Percentiles rank a stretch among this genome's conserved stretches.
Evolutionary conservation across 805 yeast species (phyloP).

Genomic region (Metschnikowia chrysomelidarum): DNA sequence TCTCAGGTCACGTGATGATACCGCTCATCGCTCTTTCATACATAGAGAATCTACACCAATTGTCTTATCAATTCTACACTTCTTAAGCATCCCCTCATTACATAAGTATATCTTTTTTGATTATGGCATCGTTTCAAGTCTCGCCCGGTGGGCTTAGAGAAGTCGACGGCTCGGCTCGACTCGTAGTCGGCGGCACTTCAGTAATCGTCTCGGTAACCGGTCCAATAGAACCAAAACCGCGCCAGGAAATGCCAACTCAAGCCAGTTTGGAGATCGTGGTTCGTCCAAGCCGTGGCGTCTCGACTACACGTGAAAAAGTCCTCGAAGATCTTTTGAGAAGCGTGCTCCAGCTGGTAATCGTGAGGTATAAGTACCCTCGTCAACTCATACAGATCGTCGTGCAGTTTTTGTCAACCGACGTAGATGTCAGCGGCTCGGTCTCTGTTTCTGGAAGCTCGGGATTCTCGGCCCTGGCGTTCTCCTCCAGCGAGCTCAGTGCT

Average conservation of each 20-base stretch:
- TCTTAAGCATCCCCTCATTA: too few species aligned
- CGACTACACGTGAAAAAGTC: constrained; percentile 71
- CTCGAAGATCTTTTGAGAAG: constrained; percentile 69
- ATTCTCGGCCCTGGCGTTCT: constrained; percentile 24
- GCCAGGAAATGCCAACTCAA: constrained; percentile 80
- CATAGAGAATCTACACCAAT: too few species aligned
- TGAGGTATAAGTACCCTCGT: constrained; percentile 70
- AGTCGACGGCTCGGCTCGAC: constrained; percentile 80
- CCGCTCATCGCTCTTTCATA: too few species aligned
- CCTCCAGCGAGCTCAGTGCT: constrained; percentile 57
- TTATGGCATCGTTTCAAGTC: constrained; percentile 20
- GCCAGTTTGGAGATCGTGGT: constrained; percentile 77
- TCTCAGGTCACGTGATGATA: too few species aligned
- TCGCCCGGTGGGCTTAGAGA: constrained; percentile 40
- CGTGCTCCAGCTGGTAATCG: constrained; percentile 58
- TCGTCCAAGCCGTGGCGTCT: constrained; percentile 73
- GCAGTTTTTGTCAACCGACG: constrained; percentile 36
- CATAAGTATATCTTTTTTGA: too few species aligned
- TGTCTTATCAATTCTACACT: too few species aligned
- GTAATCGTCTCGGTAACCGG: constrained; percentile 82
- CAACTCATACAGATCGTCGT: constrained; percentile 50
- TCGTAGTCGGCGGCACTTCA: constrained; percentile 49
- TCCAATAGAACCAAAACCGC: constrained; percentile 78
- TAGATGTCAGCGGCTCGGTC: constrained; percentile 16
- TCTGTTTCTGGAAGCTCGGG: constrained; percentile 16